Conservation (phyloP, 768 basidiomycete species). For the Calvatia gigantea region DNA sequence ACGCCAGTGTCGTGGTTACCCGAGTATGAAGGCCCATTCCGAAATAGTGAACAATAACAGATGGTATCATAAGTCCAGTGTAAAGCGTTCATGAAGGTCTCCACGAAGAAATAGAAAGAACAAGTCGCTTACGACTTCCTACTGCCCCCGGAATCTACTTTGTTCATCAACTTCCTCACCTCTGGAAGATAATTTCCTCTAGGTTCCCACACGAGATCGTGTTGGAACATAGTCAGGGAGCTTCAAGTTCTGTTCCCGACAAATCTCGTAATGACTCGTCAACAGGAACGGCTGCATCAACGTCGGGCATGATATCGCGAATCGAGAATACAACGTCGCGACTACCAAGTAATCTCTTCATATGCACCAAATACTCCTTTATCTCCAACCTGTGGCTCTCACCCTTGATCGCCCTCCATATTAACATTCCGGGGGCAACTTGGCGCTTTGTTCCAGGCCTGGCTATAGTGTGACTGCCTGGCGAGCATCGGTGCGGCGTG, state of each 20-base stretch:
- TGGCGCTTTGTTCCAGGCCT: constrained; percentile 13
- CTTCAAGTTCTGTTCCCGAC: constrained; percentile 17
- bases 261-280: constrained; percentile 21
- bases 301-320: constrained; percentile 17
- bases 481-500: not conserved
- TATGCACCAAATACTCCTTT: constrained; percentile 18
- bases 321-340: constrained; percentile 17
- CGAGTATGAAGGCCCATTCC: no score
- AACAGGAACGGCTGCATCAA: constrained; percentile 21
- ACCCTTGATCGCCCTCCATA: constrained; percentile 15
- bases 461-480: not conserved
- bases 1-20: no score
- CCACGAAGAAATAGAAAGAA: no score
- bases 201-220: constrained; percentile 20
- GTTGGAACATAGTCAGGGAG: constrained; percentile 20
- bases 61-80: no score
- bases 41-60: no score
- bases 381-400: constrained; percentile 2
- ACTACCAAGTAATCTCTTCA: constrained; percentile 16
- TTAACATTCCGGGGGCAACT: constrained; percentile 19
- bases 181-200: constrained; percentile 12
- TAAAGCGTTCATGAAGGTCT: no score
- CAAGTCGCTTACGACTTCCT: no score
- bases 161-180: constrained; percentile 13
- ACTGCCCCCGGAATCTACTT: no score